These are phyloP conservation scores for Fusarium sp. DNA, from an alignment of 2,329 filamentous ascomycete genomes.

Conservation along the genomic window DNA sequence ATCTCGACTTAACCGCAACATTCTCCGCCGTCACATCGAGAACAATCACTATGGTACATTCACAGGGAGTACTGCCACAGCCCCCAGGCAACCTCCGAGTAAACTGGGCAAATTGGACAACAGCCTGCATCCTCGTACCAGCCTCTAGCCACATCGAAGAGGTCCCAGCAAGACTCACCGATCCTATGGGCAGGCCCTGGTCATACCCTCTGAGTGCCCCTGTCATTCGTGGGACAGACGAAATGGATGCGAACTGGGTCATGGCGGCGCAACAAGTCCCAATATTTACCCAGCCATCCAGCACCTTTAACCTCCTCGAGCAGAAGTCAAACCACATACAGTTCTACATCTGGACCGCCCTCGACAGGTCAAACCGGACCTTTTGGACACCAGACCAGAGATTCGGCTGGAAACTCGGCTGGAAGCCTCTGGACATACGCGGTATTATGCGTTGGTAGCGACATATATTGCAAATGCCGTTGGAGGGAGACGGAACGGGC, in stretches of 20 bases:
- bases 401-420: neutral
- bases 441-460: slow-evolving; percentile 46
- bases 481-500: slow-evolving; percentile 33
- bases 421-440: neutral
- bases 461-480: slow-evolving; percentile 32
- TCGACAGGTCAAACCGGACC: slow-evolving; percentile 32
- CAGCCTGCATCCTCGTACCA: neutral
- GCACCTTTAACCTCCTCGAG: neutral
- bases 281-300: neutral
- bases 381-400: neutral
- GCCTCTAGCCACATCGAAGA: neutral
- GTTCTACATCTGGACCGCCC: slow-evolving; percentile 42
- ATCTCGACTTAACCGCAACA: too few species aligned
- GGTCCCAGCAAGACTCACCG: neutral
- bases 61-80: neutral
- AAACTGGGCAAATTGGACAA: neutral
- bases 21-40: neutral
- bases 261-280: neutral
- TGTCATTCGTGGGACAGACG: neutral
- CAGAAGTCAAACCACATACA: slow-evolving; percentile 35
- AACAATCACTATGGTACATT: neutral
- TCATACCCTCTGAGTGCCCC: neutral
- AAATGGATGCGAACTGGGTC: neutral
- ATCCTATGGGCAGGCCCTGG: neutral
- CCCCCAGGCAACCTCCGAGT: neutral